Evolutionary conservation across 441 rosid genomes (phyloP).

Genomic region (Jatropha podagrica): DNA sequence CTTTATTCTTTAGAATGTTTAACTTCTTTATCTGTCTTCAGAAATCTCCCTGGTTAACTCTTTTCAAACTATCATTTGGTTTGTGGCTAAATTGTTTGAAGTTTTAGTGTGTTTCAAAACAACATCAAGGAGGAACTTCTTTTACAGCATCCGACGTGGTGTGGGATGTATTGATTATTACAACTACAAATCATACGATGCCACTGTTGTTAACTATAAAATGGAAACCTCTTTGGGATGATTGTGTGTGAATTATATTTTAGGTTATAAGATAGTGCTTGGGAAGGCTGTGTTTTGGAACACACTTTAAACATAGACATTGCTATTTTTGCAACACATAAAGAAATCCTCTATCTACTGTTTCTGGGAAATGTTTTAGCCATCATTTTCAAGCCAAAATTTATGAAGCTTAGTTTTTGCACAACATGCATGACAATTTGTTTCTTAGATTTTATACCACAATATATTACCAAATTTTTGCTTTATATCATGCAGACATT

Average conservation of each 20-base stretch:
- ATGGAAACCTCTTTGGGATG: neutral
- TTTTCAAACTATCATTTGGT: conserved; percentile 10
- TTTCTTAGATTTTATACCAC: neutral
- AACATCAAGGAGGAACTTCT: neutral
- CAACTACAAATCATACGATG: neutral
- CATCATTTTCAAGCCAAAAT: neutral
- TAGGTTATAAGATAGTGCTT: neutral
- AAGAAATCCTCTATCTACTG: neutral
- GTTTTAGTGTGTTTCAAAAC: neutral
- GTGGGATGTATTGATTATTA: neutral
- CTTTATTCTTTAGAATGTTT: neutral
- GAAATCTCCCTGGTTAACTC: neutral
- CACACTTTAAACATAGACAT: neutral
- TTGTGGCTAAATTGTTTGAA: neutral
- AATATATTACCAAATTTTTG: neutral
- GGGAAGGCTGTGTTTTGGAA: neutral
- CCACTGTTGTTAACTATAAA: neutral
- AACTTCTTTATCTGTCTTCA: neutral
- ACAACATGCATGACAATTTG: neutral
- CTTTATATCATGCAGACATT: neutral
- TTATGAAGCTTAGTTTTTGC: neutral
- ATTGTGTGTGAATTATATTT: neutral
- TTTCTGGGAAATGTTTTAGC: neutral
- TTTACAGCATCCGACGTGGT: neutral
- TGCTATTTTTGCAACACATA: neutral